phyloP scores from a whole-genome alignment of 371 early-diverging fungal genomes.

The Nosema muscidifuracis region DNA sequence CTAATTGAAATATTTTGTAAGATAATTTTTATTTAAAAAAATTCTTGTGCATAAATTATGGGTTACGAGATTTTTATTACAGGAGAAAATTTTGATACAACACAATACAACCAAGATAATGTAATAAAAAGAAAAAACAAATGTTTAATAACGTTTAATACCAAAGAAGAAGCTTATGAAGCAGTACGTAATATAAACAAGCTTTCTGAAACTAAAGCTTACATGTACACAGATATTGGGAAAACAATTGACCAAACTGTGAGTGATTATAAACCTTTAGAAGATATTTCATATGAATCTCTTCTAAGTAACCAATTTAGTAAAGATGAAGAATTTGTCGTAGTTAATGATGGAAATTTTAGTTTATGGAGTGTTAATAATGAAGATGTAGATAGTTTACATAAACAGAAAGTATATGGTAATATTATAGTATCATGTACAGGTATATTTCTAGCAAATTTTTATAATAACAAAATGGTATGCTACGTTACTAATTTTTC shows the following conservation, averaged over 20 bases:
- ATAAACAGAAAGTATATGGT: neutral
- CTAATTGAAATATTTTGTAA: too few species aligned
- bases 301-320: neutral
- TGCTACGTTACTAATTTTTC: neutral
- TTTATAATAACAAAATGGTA: neutral
- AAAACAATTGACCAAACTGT: neutral
- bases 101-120: neutral
- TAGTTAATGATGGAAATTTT: neutral
- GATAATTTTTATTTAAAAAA: too few species aligned
- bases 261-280: neutral
- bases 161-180: neutral
- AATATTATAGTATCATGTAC: neutral
- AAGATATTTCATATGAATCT: neutral
- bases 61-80: conserved; percentile 8
- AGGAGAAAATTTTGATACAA: conserved; percentile 1
- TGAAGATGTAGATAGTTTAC: neutral
- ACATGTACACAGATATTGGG: neutral
- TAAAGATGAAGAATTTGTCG: neutral
- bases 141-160: neutral
- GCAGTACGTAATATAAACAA: neutral
- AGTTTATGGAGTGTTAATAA: neutral
- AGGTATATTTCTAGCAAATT: neutral
- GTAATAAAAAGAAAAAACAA: neutral
- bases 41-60: conserved; percentile 1
- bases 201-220: neutral